Conservation (phyloP, 805 yeast genomes). For the Diddensiella transvaalensis region DNA sequence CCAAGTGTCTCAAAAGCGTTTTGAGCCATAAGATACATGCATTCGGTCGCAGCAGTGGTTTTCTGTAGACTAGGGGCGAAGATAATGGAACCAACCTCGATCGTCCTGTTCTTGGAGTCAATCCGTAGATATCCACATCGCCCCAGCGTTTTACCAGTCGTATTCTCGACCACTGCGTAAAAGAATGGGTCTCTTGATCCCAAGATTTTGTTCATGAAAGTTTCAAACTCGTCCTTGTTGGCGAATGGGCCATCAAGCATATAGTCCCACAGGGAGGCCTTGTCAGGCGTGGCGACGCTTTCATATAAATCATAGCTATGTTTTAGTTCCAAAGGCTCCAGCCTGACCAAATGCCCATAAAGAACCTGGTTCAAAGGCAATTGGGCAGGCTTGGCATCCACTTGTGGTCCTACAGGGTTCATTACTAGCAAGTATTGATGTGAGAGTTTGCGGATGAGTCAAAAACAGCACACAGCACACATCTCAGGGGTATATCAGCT, state of each 20-base stretch:
- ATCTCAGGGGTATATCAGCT: too few relatives aligned
- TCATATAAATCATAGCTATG: slow-evolving; percentile 19
- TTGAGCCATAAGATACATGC: slow-evolving; percentile 30
- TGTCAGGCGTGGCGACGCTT: slow-evolving; percentile 6
- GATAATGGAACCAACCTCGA: slow-evolving; percentile 33
- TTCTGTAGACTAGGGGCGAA: slow-evolving; percentile 25
- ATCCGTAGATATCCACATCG: slow-evolving; percentile 27
- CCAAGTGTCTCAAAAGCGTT: slow-evolving; percentile 31
- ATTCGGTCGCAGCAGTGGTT: slow-evolving; percentile 34
- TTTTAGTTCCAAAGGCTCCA: slow-evolving; percentile 13
- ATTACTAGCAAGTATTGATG: too few relatives aligned
- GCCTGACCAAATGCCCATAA: slow-evolving; percentile 5
- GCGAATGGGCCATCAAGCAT: slow-evolving; percentile 20
- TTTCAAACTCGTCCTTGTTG: slow-evolving; percentile 12
- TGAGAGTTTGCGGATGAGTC: too few relatives aligned
- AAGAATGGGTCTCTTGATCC: slow-evolving; percentile 15
- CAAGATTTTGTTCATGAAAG: slow-evolving; percentile 3
- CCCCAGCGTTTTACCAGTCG: slow-evolving; percentile 29
- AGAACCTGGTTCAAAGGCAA: background rate
- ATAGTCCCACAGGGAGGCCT: slow-evolving; percentile 23
- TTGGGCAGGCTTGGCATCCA: background rate
- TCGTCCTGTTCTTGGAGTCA: slow-evolving; percentile 28
- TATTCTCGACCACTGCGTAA: slow-evolving; percentile 27
- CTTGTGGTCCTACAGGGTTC: background rate
- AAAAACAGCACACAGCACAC: too few relatives aligned